phyloP scores from a whole-genome alignment of 805 yeast species.

The Millerozyma miso region DNA sequence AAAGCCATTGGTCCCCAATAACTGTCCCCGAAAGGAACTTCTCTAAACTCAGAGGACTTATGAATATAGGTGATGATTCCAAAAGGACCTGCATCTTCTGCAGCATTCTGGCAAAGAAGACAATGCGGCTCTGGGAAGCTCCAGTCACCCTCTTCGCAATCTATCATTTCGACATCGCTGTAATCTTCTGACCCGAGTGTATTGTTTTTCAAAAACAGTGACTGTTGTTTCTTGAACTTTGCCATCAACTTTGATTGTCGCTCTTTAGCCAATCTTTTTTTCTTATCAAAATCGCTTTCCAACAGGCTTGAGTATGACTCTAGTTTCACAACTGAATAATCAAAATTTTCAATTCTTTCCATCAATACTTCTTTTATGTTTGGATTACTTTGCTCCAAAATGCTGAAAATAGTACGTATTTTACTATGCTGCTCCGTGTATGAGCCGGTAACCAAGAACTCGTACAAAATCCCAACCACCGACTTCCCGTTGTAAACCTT shows the following conservation, averaged over 20 bases:
- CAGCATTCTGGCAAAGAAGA: conserved; percentile 76
- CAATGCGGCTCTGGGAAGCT: conserved; percentile 71
- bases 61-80: conserved; percentile 68
- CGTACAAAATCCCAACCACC: conserved; percentile 33
- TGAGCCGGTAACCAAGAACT: conserved; percentile 36
- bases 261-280: conserved; percentile 64
- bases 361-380: conserved; percentile 16
- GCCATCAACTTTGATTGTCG: conserved; percentile 71
- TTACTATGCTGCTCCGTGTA: conserved; percentile 47
- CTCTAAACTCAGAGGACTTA: conserved; percentile 56
- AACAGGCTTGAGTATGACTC: conserved; percentile 6
- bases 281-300: conserved; percentile 45
- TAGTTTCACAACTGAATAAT: conserved; percentile 13
- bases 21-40: conserved; percentile 56
- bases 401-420: conserved; percentile 50
- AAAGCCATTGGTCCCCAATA: conserved; percentile 67
- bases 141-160: conserved; percentile 45
- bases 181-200: conserved; percentile 20
- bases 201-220: conserved; percentile 61
- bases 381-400: conserved; percentile 21
- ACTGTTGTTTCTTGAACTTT: conserved; percentile 76
- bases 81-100: conserved; percentile 59
- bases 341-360: conserved; percentile 20
- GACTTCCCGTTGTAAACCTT: conserved; percentile 29
- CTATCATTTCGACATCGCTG: conserved; percentile 43